Conservation (phyloP, 1,139 yeast species). For the Saccharomyces hybrid region DNA sequence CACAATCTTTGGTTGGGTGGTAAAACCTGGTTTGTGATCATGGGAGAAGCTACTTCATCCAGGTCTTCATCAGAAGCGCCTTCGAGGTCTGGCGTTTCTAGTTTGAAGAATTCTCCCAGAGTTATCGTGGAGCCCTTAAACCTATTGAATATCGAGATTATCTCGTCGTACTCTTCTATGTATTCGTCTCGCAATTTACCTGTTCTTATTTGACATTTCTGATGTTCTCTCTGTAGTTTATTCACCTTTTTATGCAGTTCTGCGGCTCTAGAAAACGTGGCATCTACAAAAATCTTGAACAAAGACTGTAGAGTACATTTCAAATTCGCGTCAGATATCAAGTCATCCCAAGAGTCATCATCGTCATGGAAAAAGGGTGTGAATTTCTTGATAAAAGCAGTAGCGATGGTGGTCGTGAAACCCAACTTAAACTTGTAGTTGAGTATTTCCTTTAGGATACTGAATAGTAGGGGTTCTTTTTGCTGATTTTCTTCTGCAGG, state of each 20-base stretch:
- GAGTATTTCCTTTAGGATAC: conserved; percentile 49
- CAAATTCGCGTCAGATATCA: conserved; percentile 21
- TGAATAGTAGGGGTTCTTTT: conserved; percentile 39
- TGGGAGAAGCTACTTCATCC: conserved; percentile 11
- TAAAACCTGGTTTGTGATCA: conserved; percentile 22
- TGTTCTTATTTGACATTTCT: conserved; percentile 53
- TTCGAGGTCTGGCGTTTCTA: conserved; percentile 30
- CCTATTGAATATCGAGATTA: conserved; percentile 37
- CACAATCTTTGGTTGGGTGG: conserved; percentile 40
- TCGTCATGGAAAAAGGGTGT: conserved; percentile 29
- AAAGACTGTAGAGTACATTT: conserved; percentile 32
- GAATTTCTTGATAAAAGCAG: conserved; percentile 48
- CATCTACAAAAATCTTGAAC: conserved; percentile 43
- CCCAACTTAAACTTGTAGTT: conserved; percentile 46
- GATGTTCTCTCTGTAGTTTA: conserved; percentile 38
- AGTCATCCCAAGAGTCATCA: conserved; percentile 15
- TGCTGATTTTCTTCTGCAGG: conserved; percentile 30
- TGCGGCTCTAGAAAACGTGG: conserved; percentile 37
- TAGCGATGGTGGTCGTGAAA: conserved; percentile 40
- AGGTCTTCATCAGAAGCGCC: conserved; percentile 21
- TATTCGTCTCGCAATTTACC: conserved; percentile 56
- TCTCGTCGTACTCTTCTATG: conserved; percentile 38
- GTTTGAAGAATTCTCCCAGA: conserved; percentile 39
- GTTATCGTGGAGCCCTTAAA: conserved; percentile 41
- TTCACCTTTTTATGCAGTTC: conserved; percentile 35